phyloP scores from a whole-genome alignment of 2,329 filamentous ascomycete genomes.

The Rhexocercosporidium sp. region DNA sequence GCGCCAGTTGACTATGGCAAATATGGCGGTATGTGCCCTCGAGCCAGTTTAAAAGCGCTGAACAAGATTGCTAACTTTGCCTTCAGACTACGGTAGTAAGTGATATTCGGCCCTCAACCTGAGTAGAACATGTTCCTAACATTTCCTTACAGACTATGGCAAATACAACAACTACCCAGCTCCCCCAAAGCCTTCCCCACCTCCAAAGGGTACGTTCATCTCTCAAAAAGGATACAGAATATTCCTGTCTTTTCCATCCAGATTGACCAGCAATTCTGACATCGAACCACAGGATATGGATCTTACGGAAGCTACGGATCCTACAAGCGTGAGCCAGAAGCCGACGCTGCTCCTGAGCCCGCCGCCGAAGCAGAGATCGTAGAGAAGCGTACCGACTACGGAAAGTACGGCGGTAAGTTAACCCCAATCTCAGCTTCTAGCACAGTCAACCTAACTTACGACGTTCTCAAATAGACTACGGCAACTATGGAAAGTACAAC shows the following conservation, averaged over 20 bases:
- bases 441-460: not conserved
- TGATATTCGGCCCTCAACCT: not conserved
- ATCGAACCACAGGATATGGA: slow-evolving; percentile 3
- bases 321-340: slow-evolving; percentile 18
- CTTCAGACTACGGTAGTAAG: slow-evolving; percentile 16
- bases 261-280: not conserved
- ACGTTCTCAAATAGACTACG: slow-evolving; percentile 11
- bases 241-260: not conserved
- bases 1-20: slow-evolving; percentile 23
- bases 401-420: slow-evolving; percentile 21
- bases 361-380: slow-evolving; percentile 5
- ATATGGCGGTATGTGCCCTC: slow-evolving; percentile 17
- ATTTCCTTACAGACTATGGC: slow-evolving; percentile 17
- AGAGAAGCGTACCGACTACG: slow-evolving; percentile 18
- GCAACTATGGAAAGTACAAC: slow-evolving; percentile 20
- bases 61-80: not conserved
- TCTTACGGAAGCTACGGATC: slow-evolving; percentile 21
- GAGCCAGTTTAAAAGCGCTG: not conserved
- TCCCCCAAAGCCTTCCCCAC: not conserved
- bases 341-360: slow-evolving; percentile 12
- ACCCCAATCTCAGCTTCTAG: not conserved
- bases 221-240: not conserved
- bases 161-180: slow-evolving; percentile 16
- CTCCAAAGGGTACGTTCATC: not conserved
- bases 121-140: not conserved